Evolutionary conservation across 2,329 filamentous ascomycete species (phyloP).

Genomic region (Huntiella moniliformis): DNA sequence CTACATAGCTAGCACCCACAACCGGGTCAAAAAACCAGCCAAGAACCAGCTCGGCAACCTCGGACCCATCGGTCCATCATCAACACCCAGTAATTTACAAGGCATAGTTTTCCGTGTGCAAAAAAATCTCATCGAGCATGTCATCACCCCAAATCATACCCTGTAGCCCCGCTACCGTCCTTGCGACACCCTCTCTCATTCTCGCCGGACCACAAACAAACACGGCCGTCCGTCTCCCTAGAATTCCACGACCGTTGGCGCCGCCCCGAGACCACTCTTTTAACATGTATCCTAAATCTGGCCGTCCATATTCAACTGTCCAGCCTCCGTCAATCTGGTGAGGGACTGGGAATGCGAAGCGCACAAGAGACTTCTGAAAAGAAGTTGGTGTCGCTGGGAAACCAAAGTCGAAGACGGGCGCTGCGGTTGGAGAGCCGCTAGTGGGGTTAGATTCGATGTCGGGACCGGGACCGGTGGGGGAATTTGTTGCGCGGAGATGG

Average conservation of each 20-base stretch:
- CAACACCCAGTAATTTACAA: conserved; percentile 28
- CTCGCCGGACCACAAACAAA: conserved; percentile 81
- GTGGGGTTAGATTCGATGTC: conserved; percentile 7
- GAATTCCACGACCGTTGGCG: conserved; percentile 43
- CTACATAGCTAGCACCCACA: no score
- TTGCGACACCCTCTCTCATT: conserved; percentile 79
- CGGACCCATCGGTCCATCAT: background rate
- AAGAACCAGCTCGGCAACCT: background rate
- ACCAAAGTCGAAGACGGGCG: conserved; percentile 55
- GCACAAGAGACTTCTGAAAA: conserved; percentile 77
- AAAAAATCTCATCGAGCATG: conserved; percentile 69
- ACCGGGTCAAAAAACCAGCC: no score
- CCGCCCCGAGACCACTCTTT: conserved; percentile 63
- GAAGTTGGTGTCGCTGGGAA: conserved; percentile 71
- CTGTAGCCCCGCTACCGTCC: conserved; percentile 66
- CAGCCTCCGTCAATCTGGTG: conserved; percentile 59
- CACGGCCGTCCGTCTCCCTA: conserved; percentile 67
- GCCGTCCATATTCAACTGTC: conserved; percentile 82
- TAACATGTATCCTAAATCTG: conserved; percentile 73
- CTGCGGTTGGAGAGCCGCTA: conserved; percentile 36
- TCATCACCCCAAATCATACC: conserved; percentile 63
- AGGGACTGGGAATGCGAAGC: conserved; percentile 63
- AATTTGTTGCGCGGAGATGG: conserved; percentile 32
- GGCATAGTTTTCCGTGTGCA: conserved; percentile 92
- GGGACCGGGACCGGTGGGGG: conserved; percentile 15